phyloP scores from a whole-genome alignment of 257 asterid species.

The Nicotiana otophora region DNA sequence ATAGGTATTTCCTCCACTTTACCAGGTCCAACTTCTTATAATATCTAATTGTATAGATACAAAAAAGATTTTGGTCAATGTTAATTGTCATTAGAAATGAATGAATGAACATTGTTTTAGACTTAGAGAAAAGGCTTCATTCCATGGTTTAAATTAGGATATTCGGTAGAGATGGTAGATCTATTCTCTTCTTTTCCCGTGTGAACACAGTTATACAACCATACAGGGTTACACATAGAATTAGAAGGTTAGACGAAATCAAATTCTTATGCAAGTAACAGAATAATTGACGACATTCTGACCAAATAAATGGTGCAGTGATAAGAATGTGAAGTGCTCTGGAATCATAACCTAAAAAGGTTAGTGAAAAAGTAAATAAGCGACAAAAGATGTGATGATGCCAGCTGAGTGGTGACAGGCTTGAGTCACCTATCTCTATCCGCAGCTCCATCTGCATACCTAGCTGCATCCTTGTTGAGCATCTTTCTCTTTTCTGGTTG shows the following conservation, averaged over 20 bases:
- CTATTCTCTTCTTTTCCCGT: background rate
- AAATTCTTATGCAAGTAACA: background rate
- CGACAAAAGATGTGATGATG: background rate
- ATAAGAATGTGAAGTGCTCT: background rate
- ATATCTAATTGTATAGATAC: background rate
- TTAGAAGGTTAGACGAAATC: background rate
- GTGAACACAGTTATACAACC: background rate
- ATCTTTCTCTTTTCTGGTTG: background rate
- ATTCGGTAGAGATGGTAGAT: background rate
- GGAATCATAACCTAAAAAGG: background rate
- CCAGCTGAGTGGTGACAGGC: background rate
- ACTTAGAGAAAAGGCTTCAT: background rate
- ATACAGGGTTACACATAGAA: background rate
- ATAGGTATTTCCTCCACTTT: background rate
- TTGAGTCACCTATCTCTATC: conserved; percentile 4
- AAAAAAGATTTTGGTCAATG: background rate
- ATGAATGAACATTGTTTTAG: background rate
- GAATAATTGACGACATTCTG: background rate
- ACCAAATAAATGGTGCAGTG: background rate
- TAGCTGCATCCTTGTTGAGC: background rate
- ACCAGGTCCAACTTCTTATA: background rate
- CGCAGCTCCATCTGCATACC: background rate
- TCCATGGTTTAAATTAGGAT: background rate
- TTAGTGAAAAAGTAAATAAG: background rate
- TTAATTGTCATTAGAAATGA: background rate